Evolutionary conservation across 2,329 filamentous ascomycete genomes (phyloP), one percentile per base, ranked within the genome.

Genomic region (Fusarium compactum): DNA sequence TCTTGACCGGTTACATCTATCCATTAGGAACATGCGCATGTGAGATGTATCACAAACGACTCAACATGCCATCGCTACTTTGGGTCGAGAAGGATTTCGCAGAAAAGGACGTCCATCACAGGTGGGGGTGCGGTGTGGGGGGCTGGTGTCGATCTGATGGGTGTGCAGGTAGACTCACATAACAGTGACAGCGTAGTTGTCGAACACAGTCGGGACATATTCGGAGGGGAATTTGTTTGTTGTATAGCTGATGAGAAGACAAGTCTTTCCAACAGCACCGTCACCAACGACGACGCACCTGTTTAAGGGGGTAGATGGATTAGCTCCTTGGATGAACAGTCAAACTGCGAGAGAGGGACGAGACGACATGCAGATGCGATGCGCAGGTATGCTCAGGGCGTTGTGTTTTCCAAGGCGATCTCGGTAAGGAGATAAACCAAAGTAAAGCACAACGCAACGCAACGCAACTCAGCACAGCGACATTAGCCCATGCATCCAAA

Each of bases 141-240:
- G 62, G 67, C 44, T 68, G 58, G 55, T 24, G 60, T 62, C 67
- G 65, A 60, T 65, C 62, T 55, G 53, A 65, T 52, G 52, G 52
- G 58, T 43, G 57, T 65, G 56, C 65, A 67, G 59, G 69, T 76
- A 66, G 60, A 91, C 94, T 91, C 88, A 98, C 96, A 99, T 99
- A 75, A 99, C 96, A 74, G 96, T 99, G 81, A 99, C 96, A 62
- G 96, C 96, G 88, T 99, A 99, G 85, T 99, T 99, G 83, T 99
- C 96, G 83, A 99, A 99, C 71, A 99, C 96, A 30, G 96, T 99
- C 55, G 96, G 96, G 63, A 99, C 96, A 82, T 99, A 99, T 95
- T 99, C 96, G 78, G 95, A 98, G 38, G 96, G 96, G 82, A 99
- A 99, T 79, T 98, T 98, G 88, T 99, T 99, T 72, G 96, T 99